Percentiles rank a stretch among this genome's conserved stretches.
Conservation (phyloP, 2,329 filamentous ascomycete species). For the Sporothrix brasiliensis region DNA sequence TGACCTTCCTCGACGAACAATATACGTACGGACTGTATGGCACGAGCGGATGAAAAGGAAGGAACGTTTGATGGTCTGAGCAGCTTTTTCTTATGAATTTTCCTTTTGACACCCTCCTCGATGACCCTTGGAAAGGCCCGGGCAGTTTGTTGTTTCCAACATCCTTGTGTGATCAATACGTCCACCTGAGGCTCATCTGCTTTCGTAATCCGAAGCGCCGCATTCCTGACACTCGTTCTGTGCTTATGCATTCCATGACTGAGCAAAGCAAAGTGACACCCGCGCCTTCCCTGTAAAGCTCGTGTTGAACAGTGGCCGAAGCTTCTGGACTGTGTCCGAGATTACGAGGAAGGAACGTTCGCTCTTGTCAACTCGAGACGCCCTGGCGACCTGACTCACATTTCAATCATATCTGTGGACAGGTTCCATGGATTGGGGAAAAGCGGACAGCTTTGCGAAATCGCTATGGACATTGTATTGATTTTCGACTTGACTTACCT, state of each 20-base stretch:
- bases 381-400: not conserved
- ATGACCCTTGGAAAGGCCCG: not conserved
- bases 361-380: not conserved
- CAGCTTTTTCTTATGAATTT: not conserved
- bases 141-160: not conserved
- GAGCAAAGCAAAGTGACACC: not conserved
- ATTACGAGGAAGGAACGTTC: not conserved
- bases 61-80: not conserved
- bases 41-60: not conserved
- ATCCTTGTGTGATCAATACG: not conserved
- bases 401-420: no score
- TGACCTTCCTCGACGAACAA: not conserved
- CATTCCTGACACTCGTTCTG: not conserved
- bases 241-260: not conserved
- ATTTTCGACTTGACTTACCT: not conserved
- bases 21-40: not conserved
- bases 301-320: not conserved
- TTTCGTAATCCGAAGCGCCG: not conserved
- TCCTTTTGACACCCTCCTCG: not conserved
- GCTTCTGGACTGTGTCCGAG: not conserved
- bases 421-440: no score
- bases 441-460: slow-evolving; percentile 11
- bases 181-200: not conserved
- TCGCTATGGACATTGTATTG: not conserved
- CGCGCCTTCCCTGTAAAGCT: slow-evolving; percentile 15